Evolutionary conservation across 495 filamentous ascomycete genomes (phyloP).

Genomic region (Aspergillus mulundensis): DNA sequence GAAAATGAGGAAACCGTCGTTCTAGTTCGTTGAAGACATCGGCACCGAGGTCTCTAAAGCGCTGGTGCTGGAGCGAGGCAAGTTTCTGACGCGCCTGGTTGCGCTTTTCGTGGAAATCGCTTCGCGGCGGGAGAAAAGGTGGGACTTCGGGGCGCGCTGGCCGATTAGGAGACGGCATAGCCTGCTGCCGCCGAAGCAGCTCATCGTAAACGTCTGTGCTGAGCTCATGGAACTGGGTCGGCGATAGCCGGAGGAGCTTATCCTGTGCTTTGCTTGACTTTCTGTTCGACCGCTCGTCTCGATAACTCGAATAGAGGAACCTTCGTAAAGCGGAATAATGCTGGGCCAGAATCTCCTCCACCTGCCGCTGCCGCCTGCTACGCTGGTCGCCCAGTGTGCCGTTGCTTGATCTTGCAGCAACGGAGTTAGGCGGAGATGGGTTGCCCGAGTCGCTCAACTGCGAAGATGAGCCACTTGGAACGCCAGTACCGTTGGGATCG

Average conservation of each 20-base stretch:
- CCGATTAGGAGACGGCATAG: conserved; percentile 50
- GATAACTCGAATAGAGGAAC: conserved; percentile 64
- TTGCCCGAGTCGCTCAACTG: conserved; percentile 50
- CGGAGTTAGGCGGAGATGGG: conserved; percentile 81
- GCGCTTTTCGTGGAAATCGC: conserved; percentile 90
- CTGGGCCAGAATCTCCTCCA: conserved; percentile 68
- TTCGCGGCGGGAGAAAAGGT: conserved; percentile 71
- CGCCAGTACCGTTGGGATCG: conserved; percentile 52
- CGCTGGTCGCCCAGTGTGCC: conserved; percentile 62
- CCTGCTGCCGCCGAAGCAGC: conserved; percentile 75
- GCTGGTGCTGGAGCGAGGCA: conserved; percentile 73
- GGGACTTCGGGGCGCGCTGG: conserved; percentile 56
- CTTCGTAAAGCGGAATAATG: conserved; percentile 78
- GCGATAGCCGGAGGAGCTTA: conserved; percentile 82
- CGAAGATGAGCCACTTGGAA: conserved; percentile 28
- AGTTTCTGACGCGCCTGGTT: conserved; percentile 95
- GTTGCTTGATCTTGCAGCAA: conserved; percentile 69
- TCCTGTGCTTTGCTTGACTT: conserved; percentile 85
- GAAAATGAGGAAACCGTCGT: conserved; percentile 80
- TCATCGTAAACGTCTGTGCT: conserved; percentile 98
- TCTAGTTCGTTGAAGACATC: conserved; percentile 96
- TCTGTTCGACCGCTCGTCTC: conserved; percentile 68
- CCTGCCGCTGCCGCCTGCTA: conserved; percentile 49
- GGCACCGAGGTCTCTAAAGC: conserved; percentile 87
- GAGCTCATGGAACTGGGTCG: conserved; percentile 92